Evolutionary conservation across 192 early-diverging fungal species (phyloP), one percentile per base, ranked within the genome.

Genomic region (Phlyctochytrium arcticum): DNA sequence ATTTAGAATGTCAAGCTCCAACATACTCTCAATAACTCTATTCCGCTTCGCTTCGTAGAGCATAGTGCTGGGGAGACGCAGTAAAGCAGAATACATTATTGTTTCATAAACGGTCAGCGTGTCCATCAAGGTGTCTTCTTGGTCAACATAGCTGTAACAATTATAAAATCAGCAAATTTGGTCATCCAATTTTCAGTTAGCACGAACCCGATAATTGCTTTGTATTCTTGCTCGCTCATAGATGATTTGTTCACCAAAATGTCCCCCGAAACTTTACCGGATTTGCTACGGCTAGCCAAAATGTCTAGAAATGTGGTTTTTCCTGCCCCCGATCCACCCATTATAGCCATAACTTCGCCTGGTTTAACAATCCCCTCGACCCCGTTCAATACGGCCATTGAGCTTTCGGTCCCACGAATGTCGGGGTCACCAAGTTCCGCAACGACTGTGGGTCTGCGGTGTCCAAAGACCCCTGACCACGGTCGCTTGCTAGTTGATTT

Each of bases 231-330:
- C 31, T 79, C 79, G 6, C 77, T 71, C 23, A 87, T 78, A 39
- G 89, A 77, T 31, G 79, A 76, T 12, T 92, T 93, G 62, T 95
- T 90, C 19, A 94, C 85, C 49, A 86, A 75, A 17, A 95, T 86
- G 42, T 87, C 79, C 5, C 95, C 93, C 27, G 77, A 71, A 15
- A 92, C 80, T 2, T 69, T 74, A 46, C 95, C 95, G 15, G 80
- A 70, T 63, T 93, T 94, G 51, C 89, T 85, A 32, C 89, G 80
- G 4, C 84, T 77, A 0, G 95, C 93, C 21, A 97, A 78, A 62
- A 97, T 92, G 69, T 97, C 92, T 36, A 97, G 74, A 48, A 95
- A 75, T 30, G 88, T 93, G 10, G 95, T 93, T 69, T 97, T 97
- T 9, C 95, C 95, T 0, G 95, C 95, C 35, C 73, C 92, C 21